Base-by-base conservation (phyloP, 805 yeast species). In the Candida stauntonica region DNA sequence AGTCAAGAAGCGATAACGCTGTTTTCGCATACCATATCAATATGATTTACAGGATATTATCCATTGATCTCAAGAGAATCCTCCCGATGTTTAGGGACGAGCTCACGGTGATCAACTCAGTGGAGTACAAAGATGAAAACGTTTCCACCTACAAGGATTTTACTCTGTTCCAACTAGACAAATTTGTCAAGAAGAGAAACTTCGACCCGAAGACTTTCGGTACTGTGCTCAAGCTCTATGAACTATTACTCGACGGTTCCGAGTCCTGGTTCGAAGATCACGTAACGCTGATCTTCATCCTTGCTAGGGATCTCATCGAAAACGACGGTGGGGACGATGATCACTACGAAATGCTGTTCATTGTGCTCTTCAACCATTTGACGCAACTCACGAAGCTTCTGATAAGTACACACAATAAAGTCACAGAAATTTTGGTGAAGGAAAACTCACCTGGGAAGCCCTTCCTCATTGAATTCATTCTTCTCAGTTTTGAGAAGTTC, bases 101-200 rank as follows among this genome's bases (percentile, higher is more conserved):
- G 45, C 56, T 80, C 33, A 77, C 80, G 8, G 77, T 75, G 0
- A 66, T 79, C 39, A 79, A 70, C 44, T 68, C 65, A 45, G 13
- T 73, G 63, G 52, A 58, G 67, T 50, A 67, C 63, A 42, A 63
- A 65, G 35, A 63, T 68, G 45, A 68, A 54, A 64, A 66, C 54
- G 67, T 62, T 5, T 75, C 86, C 0, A 78, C 83, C 2, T 83
- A 81, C 54, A 80, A 80, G 46, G 72, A 77, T 7, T 63, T 82
- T 18, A 50, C 79, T 0, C 42, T 79, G 13, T 57, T 65, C 30
- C 62, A 74, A 3, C 44, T 79, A 12, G 56, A 67, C 31, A 72
- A 66, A 35, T 77, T 78, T 46, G 56, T 81, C 27, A 46, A 61
- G 3, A 44, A 55, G 5, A 54, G 58, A 35, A 55, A 61, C 21